A percentile compares a stretch with the other conserved stretches of the same genome.
These are phyloP conservation scores for Amauroascus verrucosus DNA, from an alignment of 2,329 filamentous ascomycete species.

Conservation along the genomic window DNA sequence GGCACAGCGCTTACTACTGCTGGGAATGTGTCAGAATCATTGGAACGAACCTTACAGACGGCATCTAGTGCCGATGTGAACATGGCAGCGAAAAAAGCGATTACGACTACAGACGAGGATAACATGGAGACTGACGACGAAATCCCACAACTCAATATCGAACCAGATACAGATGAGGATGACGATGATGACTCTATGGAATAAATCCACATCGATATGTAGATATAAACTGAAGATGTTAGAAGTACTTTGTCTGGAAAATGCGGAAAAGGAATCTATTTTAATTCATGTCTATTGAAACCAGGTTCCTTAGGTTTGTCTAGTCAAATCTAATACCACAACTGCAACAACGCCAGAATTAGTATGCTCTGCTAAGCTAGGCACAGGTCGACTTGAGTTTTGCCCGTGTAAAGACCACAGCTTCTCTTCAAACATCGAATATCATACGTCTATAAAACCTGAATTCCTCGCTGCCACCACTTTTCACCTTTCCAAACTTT, in stretches of 20 bases:
- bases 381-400: too few relatives aligned
- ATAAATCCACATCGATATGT: not conserved
- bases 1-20: not conserved
- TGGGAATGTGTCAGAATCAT: not conserved
- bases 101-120: slow-evolving; percentile 15
- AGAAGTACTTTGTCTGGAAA: too few relatives aligned
- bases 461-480: slow-evolving; percentile 54
- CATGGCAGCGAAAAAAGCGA: not conserved
- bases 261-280: too few relatives aligned
- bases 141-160: slow-evolving; percentile 40
- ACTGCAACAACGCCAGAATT: too few relatives aligned
- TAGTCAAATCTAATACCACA: too few relatives aligned
- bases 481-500: slow-evolving; percentile 50
- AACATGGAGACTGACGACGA: slow-evolving; percentile 41
- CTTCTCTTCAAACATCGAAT: too few relatives aligned
- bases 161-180: slow-evolving; percentile 39
- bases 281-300: too few relatives aligned
- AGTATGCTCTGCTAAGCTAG: too few relatives aligned
- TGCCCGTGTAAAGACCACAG: too few relatives aligned
- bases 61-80: not conserved
- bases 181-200: slow-evolving; percentile 16
- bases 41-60: not conserved
- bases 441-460: slow-evolving; percentile 21
- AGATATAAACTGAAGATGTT: too few relatives aligned
- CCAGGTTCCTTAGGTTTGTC: too few relatives aligned